phyloP scores from a whole-genome alignment of 192 early-diverging fungal species.

The Gaertneriomyces semiglobifer region DNA sequence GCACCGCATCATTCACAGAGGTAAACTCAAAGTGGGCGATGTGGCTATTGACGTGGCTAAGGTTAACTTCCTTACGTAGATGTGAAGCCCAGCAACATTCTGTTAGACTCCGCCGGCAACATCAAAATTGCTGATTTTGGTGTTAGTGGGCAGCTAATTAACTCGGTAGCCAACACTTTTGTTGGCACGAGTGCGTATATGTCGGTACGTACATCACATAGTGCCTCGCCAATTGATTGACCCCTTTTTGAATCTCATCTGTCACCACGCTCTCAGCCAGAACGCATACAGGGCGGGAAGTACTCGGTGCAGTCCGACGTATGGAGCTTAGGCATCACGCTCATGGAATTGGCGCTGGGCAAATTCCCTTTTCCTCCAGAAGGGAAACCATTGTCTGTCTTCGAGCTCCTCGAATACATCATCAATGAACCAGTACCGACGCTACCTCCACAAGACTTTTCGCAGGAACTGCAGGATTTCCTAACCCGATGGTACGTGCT shows the following conservation, averaged over 20 bases:
- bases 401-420: slow-evolving; percentile 93
- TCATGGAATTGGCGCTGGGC: slow-evolving; percentile 91
- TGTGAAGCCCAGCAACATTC: slow-evolving; percentile 97
- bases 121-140: slow-evolving; percentile 99
- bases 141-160: slow-evolving; percentile 84
- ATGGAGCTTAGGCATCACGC: slow-evolving; percentile 88
- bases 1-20: slow-evolving; percentile 87
- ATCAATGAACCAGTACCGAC: slow-evolving; percentile 82
- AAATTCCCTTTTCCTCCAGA: slow-evolving; percentile 88
- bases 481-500: slow-evolving; percentile 64
- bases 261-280: slow-evolving; percentile 61
- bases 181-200: slow-evolving; percentile 96
- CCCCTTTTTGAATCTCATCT: slow-evolving; percentile 13
- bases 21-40: slow-evolving; percentile 35
- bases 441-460: slow-evolving; percentile 61
- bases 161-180: slow-evolving; percentile 91
- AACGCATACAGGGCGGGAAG: slow-evolving; percentile 84
- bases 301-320: slow-evolving; percentile 89
- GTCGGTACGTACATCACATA: slow-evolving; percentile 60
- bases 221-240: too few relatives aligned
- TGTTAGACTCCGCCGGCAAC: slow-evolving; percentile 81
- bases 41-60: slow-evolving; percentile 1
- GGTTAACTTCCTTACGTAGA: slow-evolving; percentile 52
- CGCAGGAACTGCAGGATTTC: slow-evolving; percentile 73
- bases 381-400: slow-evolving; percentile 71